Evolutionary conservation across 805 yeast genomes (phyloP), one percentile per base, ranked within the genome.

Genomic region (Maudiozyma turicensis): DNA sequence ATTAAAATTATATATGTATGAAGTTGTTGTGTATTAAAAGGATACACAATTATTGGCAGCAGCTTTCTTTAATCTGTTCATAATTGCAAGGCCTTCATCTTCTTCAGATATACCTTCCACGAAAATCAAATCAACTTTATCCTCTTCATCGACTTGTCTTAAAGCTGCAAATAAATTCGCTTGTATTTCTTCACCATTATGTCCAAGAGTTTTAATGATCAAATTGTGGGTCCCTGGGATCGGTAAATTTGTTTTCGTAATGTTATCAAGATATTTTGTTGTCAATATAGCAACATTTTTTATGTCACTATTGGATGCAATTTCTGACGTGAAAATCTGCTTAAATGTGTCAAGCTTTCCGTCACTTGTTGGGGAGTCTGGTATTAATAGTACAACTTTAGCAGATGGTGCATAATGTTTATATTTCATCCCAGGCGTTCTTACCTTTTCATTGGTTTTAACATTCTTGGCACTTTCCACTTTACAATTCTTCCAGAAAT

Each of bases 391-490:
- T 0, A 84, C 70, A 3, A 93, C 98, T 50, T 76, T 80, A 0
- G 97, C 96, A 1, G 76, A 75, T 3, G 99, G 99, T 0, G 96
- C 86, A 64, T 93, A 93, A 65, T 93, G 99, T 56, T 86, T 81
- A 64, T 93, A 93, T 62, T 93, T 93, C 99, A 93, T 93, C 0
- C 99, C 99, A 0, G 99, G 99, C 0, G 99, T 93, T 57, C 85
- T 76, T 0, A 85, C 95, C 1, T 81, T 75, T 54, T 87, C 97
- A 15, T 81, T 85, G 1, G 67, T 66, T 6, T 62, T 71, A 3
- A 62, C 61, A 5, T 87, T 87, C 2, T 80, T 78, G 54, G 75
- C 76, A 55, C 79, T 83, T 8, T 86, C 89, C 5, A 85, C 68
- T 6, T 77, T 65, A 1, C 86, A 77, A 45, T 79, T 64, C 6